Evolutionary conservation across 1,139 yeast species (phyloP).

Genomic region (Candida mesenterica): DNA sequence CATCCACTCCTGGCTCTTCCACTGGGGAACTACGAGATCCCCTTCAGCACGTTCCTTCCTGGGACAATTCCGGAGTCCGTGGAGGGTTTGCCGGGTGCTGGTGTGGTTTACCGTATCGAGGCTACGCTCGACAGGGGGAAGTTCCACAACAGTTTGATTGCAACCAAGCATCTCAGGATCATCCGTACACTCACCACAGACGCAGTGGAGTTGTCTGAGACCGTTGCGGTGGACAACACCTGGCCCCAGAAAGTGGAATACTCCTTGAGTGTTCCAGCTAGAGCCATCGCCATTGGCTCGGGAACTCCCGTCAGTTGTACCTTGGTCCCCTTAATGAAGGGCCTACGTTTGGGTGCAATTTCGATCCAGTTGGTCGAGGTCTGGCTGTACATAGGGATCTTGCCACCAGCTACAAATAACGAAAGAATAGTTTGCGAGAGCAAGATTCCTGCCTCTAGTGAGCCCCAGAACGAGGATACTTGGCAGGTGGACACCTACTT

Average conservation of each 20-base stretch:
- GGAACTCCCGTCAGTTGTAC: constrained; percentile 66
- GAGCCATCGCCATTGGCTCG: constrained; percentile 90
- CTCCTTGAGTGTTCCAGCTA: constrained; percentile 79
- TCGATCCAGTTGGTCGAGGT: constrained; percentile 66
- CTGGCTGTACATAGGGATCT: constrained; percentile 59
- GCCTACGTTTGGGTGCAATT: constrained; percentile 71
- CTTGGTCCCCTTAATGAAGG: constrained; percentile 79
- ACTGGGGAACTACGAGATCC: constrained; percentile 87
- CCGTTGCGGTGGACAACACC: constrained; percentile 90
- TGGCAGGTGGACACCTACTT: constrained; percentile 73
- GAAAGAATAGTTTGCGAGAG: constrained; percentile 56
- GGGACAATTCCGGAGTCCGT: constrained; percentile 86
- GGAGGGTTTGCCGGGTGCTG: constrained; percentile 86
- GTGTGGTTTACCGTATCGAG: constrained; percentile 72
- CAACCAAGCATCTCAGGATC: constrained; percentile 74
- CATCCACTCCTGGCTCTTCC: constrained; percentile 34
- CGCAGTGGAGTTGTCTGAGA: constrained; percentile 83
- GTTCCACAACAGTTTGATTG: constrained; percentile 60
- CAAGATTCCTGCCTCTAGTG: constrained; percentile 31
- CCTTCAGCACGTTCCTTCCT: constrained; percentile 82
- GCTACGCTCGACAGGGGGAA: constrained; percentile 84
- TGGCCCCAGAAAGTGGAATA: constrained; percentile 97
- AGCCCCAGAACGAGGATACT: constrained; percentile 54
- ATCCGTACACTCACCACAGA: constrained; percentile 90
- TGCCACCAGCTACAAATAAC: constrained; percentile 52